phyloP scores from a whole-genome alignment of 306 rosid species.

The Aeschynomene evenia region DNA sequence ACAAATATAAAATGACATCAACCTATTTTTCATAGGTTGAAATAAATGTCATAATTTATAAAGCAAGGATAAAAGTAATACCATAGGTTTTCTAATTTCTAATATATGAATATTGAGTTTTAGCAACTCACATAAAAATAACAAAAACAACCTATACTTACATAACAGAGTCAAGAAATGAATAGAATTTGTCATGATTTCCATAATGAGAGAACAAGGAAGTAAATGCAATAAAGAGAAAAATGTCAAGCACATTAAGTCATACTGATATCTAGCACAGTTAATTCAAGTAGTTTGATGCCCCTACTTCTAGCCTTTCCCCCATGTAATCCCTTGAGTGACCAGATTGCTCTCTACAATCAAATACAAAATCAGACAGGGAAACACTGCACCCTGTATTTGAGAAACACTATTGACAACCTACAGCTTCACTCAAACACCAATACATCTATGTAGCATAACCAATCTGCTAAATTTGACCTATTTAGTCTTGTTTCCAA shows the following conservation, averaged over 20 bases:
- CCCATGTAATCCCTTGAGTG: constrained; percentile 3
- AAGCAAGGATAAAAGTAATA: constrained; percentile 1
- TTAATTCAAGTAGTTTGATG: not conserved
- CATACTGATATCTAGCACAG: not conserved
- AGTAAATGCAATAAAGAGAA: not conserved
- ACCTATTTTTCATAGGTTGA: constrained; percentile 4
- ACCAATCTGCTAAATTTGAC: not conserved
- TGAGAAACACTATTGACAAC: not conserved
- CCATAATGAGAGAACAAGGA: not conserved
- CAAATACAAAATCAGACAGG: not conserved
- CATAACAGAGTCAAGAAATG: not conserved
- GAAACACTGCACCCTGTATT: not conserved
- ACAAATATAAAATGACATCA: constrained; percentile 23
- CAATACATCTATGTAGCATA: not conserved
- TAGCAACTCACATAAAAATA: not conserved
- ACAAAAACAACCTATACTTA: not conserved
- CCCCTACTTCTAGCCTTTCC: constrained; percentile 9
- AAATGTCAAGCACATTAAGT: not conserved
- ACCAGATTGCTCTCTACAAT: not conserved
- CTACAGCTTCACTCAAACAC: constrained; percentile 1
- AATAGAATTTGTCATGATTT: not conserved
- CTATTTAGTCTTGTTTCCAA: not conserved
- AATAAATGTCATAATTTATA: constrained; percentile 4
- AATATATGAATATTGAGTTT: constrained; percentile 9
- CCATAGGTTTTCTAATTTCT: constrained; percentile 3